A percentile compares a stretch with the other conserved stretches of the same genome.
Conservation (phyloP, 768 basidiomycete species). For the Dioszegia crocea region DNA sequence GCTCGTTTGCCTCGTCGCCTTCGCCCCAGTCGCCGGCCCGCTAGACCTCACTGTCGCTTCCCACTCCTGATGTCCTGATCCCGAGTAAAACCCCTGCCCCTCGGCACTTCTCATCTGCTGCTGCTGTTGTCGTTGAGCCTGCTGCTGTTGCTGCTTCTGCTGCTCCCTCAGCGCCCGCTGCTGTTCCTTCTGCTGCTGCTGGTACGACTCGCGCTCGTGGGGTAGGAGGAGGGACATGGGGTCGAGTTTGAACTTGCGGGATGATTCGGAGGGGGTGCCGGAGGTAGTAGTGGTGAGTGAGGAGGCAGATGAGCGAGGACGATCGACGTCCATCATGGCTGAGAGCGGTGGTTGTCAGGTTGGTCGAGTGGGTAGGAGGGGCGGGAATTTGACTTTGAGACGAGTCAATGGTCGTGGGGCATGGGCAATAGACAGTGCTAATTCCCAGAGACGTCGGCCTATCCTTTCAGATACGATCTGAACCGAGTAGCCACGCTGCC, state of each 20-base stretch:
- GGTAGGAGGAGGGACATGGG: slow-evolving; percentile 43
- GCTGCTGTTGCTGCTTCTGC: slow-evolving; percentile 8
- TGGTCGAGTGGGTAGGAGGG: no score
- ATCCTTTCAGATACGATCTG: no score
- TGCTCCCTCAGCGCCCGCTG: slow-evolving; percentile 1
- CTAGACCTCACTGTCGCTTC: background rate
- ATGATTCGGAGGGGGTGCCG: background rate
- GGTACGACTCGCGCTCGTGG: slow-evolving; percentile 30
- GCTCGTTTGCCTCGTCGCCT: slow-evolving; percentile 11
- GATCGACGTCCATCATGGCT: slow-evolving; percentile 9
- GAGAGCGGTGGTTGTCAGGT: no score
- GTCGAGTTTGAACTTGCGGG: slow-evolving; percentile 41
- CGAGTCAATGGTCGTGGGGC: no score
- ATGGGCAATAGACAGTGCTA: no score
- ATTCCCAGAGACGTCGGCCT: no score
- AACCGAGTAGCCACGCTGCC: no score
- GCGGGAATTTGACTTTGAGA: no score
- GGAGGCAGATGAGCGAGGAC: background rate
- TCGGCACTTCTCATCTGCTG: background rate
- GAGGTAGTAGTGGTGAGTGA: background rate
- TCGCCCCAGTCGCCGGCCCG: background rate
- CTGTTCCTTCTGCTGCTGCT: slow-evolving; percentile 2
- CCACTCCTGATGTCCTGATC: slow-evolving; percentile 8
- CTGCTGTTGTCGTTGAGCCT: slow-evolving; percentile 6
- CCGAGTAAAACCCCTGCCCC: slow-evolving; percentile 4